Conservation (phyloP, 768 basidiomycete species). For the Lactifluus pinguis region DNA sequence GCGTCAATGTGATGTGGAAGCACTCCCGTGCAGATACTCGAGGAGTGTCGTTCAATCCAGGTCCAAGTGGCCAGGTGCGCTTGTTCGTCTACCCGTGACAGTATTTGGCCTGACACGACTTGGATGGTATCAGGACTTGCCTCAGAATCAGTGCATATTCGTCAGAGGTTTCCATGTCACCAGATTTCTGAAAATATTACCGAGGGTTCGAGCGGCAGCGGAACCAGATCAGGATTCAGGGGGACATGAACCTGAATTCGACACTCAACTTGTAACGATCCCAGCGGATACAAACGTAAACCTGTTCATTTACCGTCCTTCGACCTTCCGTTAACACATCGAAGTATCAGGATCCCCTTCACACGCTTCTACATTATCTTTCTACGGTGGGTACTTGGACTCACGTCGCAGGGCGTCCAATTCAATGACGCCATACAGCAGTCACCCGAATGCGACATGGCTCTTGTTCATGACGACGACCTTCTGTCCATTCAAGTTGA, state of each 20-base stretch:
- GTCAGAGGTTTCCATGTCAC: too few relatives aligned
- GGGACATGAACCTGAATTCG: neutral
- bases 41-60: too few relatives aligned
- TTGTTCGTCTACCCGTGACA: neutral
- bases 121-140: too few relatives aligned
- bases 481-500: neutral
- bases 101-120: neutral
- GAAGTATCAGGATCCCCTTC: too few relatives aligned
- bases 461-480: neutral
- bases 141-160: too few relatives aligned
- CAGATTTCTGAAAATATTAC: neutral
- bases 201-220: neutral
- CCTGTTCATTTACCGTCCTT: too few relatives aligned
- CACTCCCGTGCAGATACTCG: neutral
- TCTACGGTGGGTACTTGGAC: neutral
- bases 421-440: neutral
- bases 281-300: too few relatives aligned
- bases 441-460: too few relatives aligned
- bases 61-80: too few relatives aligned
- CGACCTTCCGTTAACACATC: too few relatives aligned
- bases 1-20: neutral
- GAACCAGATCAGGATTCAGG: neutral
- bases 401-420: neutral
- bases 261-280: too few relatives aligned
- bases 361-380: neutral